Base-by-base conservation (phyloP, 2,329 filamentous ascomycete species). In the Lasiodiplodia theobromae region DNA sequence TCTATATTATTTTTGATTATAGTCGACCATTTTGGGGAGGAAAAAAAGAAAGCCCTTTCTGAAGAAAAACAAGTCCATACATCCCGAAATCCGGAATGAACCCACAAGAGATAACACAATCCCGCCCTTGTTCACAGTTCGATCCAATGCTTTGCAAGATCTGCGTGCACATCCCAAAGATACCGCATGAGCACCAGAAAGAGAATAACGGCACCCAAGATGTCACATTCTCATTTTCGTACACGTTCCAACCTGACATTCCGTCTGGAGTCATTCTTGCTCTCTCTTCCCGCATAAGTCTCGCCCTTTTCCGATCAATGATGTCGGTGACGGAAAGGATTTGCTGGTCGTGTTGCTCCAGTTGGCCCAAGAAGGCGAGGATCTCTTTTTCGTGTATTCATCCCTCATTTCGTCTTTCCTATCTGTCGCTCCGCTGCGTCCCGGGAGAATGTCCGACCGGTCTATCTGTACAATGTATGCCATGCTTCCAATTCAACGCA, bases 381-480 rank as follows among this genome's bases (percentile, higher is more conserved):
- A 23, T 25, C 60, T 14, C 44, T 28, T 21, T 63, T 31, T 64
- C 60, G 23, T 64, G 28, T 49, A 51, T 31, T 64, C 60, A 38
- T 64, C 60, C 60, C 18, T 64, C 60, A 52, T 64, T 51, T 52
- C 58, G 47, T 49, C 25, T n/a, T 47, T 64, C 28, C 44, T 52
- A n/a, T 47, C 60, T 49, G 58, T 21, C 40, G 58, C 16, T 28
- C 44, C 25, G 40, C 40, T 62, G 40, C 25, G 58, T 28, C 38
- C 21, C 16, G 40, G 34, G 58, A 21, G 47, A 62, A 28, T 44
- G 2, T 6, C 18, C 58, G 40, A 31, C n/a, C 25, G 40, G 47
- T 64, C 60, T 64, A 64, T 52, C 60, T 64, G 47, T 64, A 64
- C 60, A 64, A 52, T n/a, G 37, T 64, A 38, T 64, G 60, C 60